Conservation (phyloP, 805 yeast genomes). For the Danielozyma ontarioensis region DNA sequence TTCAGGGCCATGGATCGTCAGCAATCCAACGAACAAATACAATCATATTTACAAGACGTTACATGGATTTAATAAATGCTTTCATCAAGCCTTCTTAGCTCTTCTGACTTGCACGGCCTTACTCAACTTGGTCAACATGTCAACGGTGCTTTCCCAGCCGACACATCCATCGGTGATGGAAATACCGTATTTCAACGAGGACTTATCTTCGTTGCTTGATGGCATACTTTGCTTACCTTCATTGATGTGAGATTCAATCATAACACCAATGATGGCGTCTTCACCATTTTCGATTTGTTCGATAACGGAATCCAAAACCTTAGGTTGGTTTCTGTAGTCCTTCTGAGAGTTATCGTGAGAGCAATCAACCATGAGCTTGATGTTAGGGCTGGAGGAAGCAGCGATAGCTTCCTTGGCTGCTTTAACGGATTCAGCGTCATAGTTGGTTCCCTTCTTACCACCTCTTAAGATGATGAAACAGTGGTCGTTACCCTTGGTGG, state of each 20-base stretch:
- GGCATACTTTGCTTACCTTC: conserved; percentile 91
- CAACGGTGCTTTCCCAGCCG: conserved; percentile 82
- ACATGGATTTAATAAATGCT: too few species aligned
- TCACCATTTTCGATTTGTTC: conserved; percentile 82
- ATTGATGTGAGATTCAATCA: conserved; percentile 90
- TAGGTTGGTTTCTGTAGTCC: conserved; percentile 93
- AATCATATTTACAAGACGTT: too few species aligned
- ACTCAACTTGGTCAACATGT: conserved; percentile 73
- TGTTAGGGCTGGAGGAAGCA: conserved; percentile 41
- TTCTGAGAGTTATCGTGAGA: conserved; percentile 96
- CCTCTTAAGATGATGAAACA: conserved; percentile 95
- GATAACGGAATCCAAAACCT: conserved; percentile 77
- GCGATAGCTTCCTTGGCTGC: conserved; percentile 64
- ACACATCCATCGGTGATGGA: conserved; percentile 98
- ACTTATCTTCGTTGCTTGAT: conserved; percentile 42
- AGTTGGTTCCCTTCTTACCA: conserved; percentile 91
- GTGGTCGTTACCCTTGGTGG: conserved; percentile 92
- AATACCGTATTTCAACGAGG: conserved; percentile 81
- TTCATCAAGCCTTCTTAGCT: conserved; percentile 16
- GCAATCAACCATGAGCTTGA: conserved; percentile 88
- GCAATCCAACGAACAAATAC: too few species aligned
- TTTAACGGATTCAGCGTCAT: conserved; percentile 72
- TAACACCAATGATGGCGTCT: conserved; percentile 77
- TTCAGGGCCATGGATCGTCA: too few species aligned
- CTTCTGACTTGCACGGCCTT: conserved; percentile 83